Base-by-base conservation (phyloP, 1,139 yeast genomes). In the Magnusiomyces tetraspermus region DNA sequence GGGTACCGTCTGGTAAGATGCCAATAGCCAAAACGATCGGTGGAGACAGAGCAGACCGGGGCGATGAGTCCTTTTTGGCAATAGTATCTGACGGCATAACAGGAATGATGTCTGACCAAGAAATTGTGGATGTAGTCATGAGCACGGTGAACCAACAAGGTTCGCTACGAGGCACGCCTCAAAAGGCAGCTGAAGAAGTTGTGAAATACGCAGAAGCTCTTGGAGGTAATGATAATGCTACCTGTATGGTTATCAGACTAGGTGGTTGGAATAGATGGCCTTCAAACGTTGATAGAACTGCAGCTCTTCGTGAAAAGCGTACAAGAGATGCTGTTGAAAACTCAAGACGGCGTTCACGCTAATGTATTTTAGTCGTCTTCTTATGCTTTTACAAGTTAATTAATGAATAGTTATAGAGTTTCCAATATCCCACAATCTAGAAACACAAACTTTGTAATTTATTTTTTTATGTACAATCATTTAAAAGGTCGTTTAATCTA, bases 231-330 rank as follows among this genome's bases (percentile, higher is more conserved):
- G 98, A 92, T 67, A 92, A 92, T 69, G 95, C 97, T 13, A 88
- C 97, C 0, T 88, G 96, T 64, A 63, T 85, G 58, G 88, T 92
- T 13, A 70, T 92, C 2, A 73, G 95, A 53, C 71, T 92, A 53
- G 76, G 78, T 44, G 96, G 96, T 6, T 92, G 98, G 98, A 96
- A 96, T 13, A 77, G 80, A 53, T 92, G 97, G 97, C 92, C 92
- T 4, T 56, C 60, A 36, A 71, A 77, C 56, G 63, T 73, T 15
- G 97, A 92, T 70, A 72, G 95, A 49, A 88, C 97, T 0, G 97
- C 96, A 1, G 79, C 76, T 50, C 68, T 81, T 52, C 76, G 97
- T 59, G 96, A 85, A 65, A 82, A 83, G 54, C 75, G 88, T 60
- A 74, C 90, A 68, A 76, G 74, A 56, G 80, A 76, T 55, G 73